A percentile compares a stretch with the other conserved stretches of the same genome.
Conservation (phyloP, 1,139 yeast genomes). For the Suhomyces yuchorum region DNA sequence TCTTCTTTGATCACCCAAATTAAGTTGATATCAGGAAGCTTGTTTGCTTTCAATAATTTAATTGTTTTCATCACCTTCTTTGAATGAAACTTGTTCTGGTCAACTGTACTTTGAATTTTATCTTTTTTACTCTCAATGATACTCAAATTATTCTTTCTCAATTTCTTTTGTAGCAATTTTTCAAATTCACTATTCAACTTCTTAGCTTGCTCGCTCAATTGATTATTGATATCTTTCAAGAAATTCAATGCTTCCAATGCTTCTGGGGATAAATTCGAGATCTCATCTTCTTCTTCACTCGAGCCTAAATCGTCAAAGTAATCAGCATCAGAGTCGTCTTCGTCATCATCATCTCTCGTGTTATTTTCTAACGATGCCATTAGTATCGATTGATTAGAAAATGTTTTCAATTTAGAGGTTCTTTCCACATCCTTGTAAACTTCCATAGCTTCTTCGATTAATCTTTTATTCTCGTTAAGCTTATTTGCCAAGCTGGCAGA, state of each 20-base stretch:
- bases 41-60: constrained; percentile 32
- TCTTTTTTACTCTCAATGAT: constrained; percentile 47
- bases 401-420: constrained; percentile 47
- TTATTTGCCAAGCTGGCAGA: constrained; percentile 24
- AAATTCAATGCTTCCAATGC: constrained; percentile 32
- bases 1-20: constrained; percentile 45
- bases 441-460: constrained; percentile 54
- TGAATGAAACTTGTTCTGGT: constrained; percentile 42
- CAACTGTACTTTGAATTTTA: constrained; percentile 40
- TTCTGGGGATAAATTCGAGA: constrained; percentile 33
- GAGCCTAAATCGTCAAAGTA: constrained; percentile 19
- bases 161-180: constrained; percentile 42
- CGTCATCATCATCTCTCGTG: constrained; percentile 23
- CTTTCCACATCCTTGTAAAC: constrained; percentile 51
- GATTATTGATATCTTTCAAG: constrained; percentile 16
- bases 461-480: constrained; percentile 43
- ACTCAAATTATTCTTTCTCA: constrained; percentile 41
- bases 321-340: constrained; percentile 20
- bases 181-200: constrained; percentile 38
- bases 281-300: constrained; percentile 25
- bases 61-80: constrained; percentile 40
- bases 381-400: constrained; percentile 50
- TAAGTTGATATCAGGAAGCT: constrained; percentile 36
- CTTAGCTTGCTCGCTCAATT: constrained; percentile 36
- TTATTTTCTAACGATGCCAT: constrained; percentile 43